Conservation (phyloP, 139 green algal species). For the Tetraselmis chui region DNA sequence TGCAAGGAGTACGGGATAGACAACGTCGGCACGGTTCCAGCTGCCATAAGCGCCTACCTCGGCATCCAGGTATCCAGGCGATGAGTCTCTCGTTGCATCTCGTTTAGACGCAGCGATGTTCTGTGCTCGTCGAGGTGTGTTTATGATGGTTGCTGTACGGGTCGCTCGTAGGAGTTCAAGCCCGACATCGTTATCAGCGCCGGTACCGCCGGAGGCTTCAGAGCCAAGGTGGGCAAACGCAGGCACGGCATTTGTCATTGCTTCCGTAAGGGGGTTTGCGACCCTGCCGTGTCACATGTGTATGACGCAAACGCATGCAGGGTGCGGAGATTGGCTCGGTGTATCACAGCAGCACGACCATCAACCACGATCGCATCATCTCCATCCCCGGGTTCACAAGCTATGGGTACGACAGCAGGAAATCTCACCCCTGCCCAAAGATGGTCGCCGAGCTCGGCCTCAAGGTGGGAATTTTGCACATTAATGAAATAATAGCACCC, state of each 20-base stretch:
- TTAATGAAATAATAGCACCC: neutral
- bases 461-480: neutral
- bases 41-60: slow-evolving; percentile 77
- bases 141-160: too few species aligned
- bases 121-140: too few species aligned
- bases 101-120: too few species aligned
- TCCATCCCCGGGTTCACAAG: slow-evolving; percentile 55
- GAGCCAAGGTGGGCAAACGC: slow-evolving; percentile 39
- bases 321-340: slow-evolving; percentile 88
- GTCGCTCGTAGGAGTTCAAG: slow-evolving; percentile 36
- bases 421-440: neutral
- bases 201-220: slow-evolving; percentile 91
- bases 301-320: slow-evolving; percentile 18
- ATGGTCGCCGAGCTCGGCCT: neutral
- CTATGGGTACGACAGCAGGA: slow-evolving; percentile 18
- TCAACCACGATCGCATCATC: slow-evolving; percentile 94
- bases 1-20: slow-evolving; percentile 61
- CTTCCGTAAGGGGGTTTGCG: too few species aligned
- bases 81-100: too few species aligned
- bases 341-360: slow-evolving; percentile 63
- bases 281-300: too few species aligned
- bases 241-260: too few species aligned
- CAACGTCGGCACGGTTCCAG: slow-evolving; percentile 85
- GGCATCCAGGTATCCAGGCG: slow-evolving; percentile 57
- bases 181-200: slow-evolving; percentile 89